Base-by-base conservation (phyloP, 2,329 filamentous ascomycete genomes). In the Fusarium camptoceras region DNA sequence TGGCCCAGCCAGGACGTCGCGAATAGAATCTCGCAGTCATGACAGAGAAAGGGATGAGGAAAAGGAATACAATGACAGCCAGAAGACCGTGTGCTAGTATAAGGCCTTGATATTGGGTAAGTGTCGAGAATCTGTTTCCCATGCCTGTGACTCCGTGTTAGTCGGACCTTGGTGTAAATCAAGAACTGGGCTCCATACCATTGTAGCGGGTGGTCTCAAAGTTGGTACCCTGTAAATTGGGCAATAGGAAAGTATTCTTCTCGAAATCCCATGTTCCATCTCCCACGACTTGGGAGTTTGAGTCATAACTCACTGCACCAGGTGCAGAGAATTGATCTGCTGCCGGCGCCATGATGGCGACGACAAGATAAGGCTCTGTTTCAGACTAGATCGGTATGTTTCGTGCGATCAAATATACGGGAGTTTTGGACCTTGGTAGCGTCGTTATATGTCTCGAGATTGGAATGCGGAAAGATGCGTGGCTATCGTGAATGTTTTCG, bases 141-240 rank as follows among this genome's bases (percentile, higher is more conserved):
- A 95, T 94, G 78, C 92, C 91, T 93, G 42, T 49, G 30, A 39
- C 22, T 34, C n/a, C 42, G 62, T 67, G 73, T 75, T 73, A 71
- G 61, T 46, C 42, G 25, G 28, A 20, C 30, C 18, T 34, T 10
- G 14, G 10, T 27, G 20, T 24, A 24, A 44, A n/a, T 22, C n/a
- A 46, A 28, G 48, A 34, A 49, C 20, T 44, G 46, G 25, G 15
- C 20, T 46, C 44, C 50, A 84, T 72, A 93, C 92, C 93, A 86
- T 96, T 96, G 81, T 94, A 94, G 77, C 87, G 89, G 89, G 93
- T 94, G 8, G 92, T 94, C 51, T 91, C 91, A 78, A 93, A 93
- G 77, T 94, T 93, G 69, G 93, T 81, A 11, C 92, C 92, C 74
- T 90, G 84, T 47, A 96, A 82, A 76, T 94, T 94, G 37, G 93